Percentiles rank a stretch among this genome's conserved stretches.
Evolutionary conservation across 2,329 filamentous ascomycete species (phyloP).

Genomic region (Beauveria asiatica): DNA sequence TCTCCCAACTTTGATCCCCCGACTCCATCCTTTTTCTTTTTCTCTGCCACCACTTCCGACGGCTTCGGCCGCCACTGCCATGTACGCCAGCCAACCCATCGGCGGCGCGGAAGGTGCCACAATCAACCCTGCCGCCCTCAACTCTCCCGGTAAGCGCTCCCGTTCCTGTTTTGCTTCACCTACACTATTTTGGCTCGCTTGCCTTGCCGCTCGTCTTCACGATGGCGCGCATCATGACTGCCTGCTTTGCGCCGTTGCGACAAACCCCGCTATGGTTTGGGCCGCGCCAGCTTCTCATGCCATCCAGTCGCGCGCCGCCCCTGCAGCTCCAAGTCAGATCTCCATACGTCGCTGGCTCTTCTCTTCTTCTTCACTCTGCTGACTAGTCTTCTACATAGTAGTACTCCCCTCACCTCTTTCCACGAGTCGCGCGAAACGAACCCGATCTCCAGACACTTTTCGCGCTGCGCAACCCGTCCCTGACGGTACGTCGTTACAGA

Average conservation of each 20-base stretch:
- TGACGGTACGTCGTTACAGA: conserved; percentile 58
- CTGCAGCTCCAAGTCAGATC: conserved; percentile 10
- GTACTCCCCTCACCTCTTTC: conserved; percentile 34
- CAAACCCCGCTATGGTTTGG: neutral
- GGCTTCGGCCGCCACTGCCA: conserved; percentile 19
- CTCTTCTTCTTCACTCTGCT: conserved; percentile 16
- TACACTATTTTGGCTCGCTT: conserved; percentile 8
- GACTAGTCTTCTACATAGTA: conserved; percentile 27
- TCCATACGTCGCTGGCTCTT: conserved; percentile 9
- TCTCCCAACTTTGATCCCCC: neutral
- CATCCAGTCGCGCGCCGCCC: neutral
- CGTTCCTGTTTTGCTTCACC: conserved; percentile 4
- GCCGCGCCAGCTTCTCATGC: neutral
- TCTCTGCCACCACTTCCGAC: conserved; percentile 16
- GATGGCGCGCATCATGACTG: conserved; percentile 4
- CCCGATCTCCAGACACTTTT: conserved; percentile 63
- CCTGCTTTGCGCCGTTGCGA: conserved; percentile 6
- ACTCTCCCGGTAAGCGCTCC: conserved; percentile 59
- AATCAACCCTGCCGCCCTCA: conserved; percentile 84
- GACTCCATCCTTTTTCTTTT: neutral
- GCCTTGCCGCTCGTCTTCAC: conserved; percentile 10
- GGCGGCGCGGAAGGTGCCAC: conserved; percentile 77
- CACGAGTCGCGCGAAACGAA: conserved; percentile 68
- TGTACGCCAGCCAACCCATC: conserved; percentile 45
- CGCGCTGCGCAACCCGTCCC: conserved; percentile 47